A percentile compares a stretch with the other conserved stretches of the same genome.
Conservation (phyloP, 768 basidiomycete genomes). For the Lactarius evosmus region DNA sequence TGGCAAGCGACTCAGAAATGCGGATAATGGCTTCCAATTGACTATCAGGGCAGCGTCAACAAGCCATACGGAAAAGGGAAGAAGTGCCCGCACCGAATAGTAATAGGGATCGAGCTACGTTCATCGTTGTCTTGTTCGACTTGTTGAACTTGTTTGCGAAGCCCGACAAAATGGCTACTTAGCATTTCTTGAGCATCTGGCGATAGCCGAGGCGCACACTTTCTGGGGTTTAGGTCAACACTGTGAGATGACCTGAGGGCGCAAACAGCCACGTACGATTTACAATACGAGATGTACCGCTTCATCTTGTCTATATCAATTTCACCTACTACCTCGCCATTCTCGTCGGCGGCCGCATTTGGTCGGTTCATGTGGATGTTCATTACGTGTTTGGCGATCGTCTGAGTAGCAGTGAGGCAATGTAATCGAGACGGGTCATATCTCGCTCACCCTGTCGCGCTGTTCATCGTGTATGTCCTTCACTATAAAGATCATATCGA, state of each 20-base stretch:
- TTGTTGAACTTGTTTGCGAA: constrained; percentile 91
- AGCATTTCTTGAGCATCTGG: constrained; percentile 95
- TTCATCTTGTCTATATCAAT: constrained; percentile 98
- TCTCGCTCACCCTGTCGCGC: constrained; percentile 70
- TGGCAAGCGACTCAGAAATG: constrained; percentile 95
- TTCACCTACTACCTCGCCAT: constrained; percentile 73
- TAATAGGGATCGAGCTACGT: constrained; percentile 96
- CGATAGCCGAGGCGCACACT: constrained; percentile 94
- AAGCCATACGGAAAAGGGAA: constrained; percentile 10
- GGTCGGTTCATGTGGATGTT: constrained; percentile 97
- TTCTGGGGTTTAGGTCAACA: constrained; percentile 45
- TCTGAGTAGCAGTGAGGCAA: constrained; percentile 46
- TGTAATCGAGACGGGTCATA: background rate
- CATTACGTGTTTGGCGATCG: constrained; percentile 97
- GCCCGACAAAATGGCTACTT: constrained; percentile 88
- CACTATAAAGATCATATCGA: constrained; percentile 99
- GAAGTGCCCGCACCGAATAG: constrained; percentile 68
- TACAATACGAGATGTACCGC: constrained; percentile 94
- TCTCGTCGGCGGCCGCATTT: constrained; percentile 57
- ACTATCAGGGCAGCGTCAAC: constrained; percentile 33
- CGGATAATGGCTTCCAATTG: constrained; percentile 99
- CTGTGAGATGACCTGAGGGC: background rate
- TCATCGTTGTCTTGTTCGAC: constrained; percentile 98
- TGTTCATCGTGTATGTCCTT: constrained; percentile 96
- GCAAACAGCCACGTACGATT: constrained; percentile 53